A percentile compares a stretch with the other conserved stretches of the same genome.
Conservation (phyloP, 345 rosid genomes). For the Turnera subulata region DNA sequence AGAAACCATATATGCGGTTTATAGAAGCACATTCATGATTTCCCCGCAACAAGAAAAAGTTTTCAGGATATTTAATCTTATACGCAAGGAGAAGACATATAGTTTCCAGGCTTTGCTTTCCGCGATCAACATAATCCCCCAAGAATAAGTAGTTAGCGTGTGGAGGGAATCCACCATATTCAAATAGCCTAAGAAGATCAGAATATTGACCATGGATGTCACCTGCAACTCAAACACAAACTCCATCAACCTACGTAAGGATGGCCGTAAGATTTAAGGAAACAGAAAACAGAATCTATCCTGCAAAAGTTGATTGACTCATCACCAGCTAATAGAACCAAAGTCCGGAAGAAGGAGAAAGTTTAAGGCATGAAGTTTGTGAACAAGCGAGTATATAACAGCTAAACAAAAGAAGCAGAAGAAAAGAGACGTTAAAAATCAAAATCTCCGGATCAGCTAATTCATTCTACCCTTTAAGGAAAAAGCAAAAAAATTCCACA, state of each 20-base stretch:
- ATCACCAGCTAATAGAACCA: no score
- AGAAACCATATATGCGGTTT: constrained; percentile 84
- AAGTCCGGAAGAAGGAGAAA: no score
- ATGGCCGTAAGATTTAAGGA: neutral
- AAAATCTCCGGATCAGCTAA: neutral
- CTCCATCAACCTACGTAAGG: constrained; percentile 3
- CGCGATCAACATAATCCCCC: constrained; percentile 88
- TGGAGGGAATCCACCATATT: constrained; percentile 83
- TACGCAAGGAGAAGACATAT: constrained; percentile 85
- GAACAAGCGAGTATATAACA: neutral
- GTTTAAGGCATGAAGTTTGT: neutral
- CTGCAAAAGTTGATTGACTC: no score
- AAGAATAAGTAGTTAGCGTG: constrained; percentile 68
- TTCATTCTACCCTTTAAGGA: neutral
- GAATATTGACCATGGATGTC: constrained; percentile 89
- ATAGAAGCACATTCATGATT: constrained; percentile 89
- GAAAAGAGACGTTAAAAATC: neutral
- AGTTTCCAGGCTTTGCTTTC: constrained; percentile 87
- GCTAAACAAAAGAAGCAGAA: neutral
- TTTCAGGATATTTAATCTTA: constrained; percentile 75
- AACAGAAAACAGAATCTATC: neutral
- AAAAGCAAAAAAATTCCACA: neutral
- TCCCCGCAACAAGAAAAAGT: constrained; percentile 79
- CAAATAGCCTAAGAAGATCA: constrained; percentile 79
- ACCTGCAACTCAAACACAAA: constrained; percentile 44